phyloP scores from a whole-genome alignment of 2,329 filamentous ascomycete species.

The Chlorencoelia australis region DNA sequence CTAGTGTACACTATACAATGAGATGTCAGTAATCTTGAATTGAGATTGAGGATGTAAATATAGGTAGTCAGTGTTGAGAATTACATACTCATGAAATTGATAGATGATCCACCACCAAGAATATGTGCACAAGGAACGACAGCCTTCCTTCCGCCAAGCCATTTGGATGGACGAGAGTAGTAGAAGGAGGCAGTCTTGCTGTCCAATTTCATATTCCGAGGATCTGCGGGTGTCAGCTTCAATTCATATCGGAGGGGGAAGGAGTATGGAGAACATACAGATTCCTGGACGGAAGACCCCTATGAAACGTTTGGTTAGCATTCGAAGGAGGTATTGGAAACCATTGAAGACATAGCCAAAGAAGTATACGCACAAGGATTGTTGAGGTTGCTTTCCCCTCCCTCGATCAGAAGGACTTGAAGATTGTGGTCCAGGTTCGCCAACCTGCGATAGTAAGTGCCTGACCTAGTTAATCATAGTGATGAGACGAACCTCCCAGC shows the following conservation, averaged over 20 bases:
- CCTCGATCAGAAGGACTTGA: constrained; percentile 42
- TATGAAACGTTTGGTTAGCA: too few relatives aligned
- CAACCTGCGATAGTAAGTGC: constrained; percentile 30
- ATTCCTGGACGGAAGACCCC: constrained; percentile 42
- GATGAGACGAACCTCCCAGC: constrained; percentile 30
- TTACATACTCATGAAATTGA: constrained; percentile 55
- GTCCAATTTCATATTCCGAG: constrained; percentile 28
- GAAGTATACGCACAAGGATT: too few relatives aligned
- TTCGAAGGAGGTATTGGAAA: too few relatives aligned
- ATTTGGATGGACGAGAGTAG: constrained; percentile 45
- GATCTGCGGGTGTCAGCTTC: constrained; percentile 16
- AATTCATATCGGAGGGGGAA: constrained; percentile 32
- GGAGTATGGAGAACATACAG: constrained; percentile 35
- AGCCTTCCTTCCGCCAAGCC: constrained; percentile 49
- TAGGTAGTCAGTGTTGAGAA: too few relatives aligned
- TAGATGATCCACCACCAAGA: constrained; percentile 51
- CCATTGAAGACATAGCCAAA: too few relatives aligned
- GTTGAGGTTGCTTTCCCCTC: constrained; percentile 42
- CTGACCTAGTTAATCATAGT: too few relatives aligned
- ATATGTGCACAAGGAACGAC: constrained; percentile 37
- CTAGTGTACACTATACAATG: constrained; percentile 39
- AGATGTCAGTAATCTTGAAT: too few relatives aligned
- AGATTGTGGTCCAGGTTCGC: constrained; percentile 37
- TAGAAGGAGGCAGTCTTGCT: constrained; percentile 60
- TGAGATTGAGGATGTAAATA: too few relatives aligned